These are phyloP conservation scores for Corylus avellana DNA, from an alignment of 306 rosid species.

Conservation along the genomic window DNA sequence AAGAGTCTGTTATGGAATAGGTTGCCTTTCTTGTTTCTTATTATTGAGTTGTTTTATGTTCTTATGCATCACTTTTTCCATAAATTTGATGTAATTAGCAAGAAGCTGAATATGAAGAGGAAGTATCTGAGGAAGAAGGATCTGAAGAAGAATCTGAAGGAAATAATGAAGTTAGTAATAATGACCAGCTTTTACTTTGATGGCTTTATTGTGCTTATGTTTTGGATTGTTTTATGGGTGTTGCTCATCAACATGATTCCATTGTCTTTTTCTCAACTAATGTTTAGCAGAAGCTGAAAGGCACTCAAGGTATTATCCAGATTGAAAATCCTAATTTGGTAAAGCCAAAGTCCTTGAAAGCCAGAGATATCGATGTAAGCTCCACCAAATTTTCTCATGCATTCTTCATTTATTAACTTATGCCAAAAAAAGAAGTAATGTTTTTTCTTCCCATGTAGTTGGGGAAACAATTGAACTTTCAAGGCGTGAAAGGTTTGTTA, in stretches of 20 bases:
- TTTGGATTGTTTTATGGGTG: slow-evolving; percentile 9
- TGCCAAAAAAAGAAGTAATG: slow-evolving; percentile 12
- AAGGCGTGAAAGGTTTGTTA: slow-evolving; percentile 86
- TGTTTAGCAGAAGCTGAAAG: too few species aligned
- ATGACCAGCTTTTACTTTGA: slow-evolving; percentile 8
- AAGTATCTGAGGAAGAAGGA: slow-evolving; percentile 54
- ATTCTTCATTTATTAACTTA: slow-evolving; percentile 1
- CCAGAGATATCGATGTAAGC: slow-evolving; percentile 67
- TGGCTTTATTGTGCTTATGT: background rate
- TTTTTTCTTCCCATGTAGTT: slow-evolving; percentile 43
- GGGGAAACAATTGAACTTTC: slow-evolving; percentile 82
- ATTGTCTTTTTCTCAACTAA: background rate
- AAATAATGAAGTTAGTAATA: slow-evolving; percentile 34
- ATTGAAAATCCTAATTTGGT: too few species aligned
- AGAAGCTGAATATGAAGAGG: slow-evolving; percentile 61
- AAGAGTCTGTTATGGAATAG: background rate
- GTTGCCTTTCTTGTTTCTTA: slow-evolving; percentile 6
- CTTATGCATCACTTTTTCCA: background rate
- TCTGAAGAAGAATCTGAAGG: slow-evolving; percentile 19
- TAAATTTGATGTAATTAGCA: slow-evolving; percentile 42
- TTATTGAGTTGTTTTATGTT: background rate
- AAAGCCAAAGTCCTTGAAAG: too few species aligned
- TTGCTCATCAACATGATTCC: slow-evolving; percentile 1
- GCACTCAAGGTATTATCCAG: too few species aligned
- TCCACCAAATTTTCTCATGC: slow-evolving; percentile 4